Conservation (phyloP, 1,284 basidiomycete genomes). For the Cryptococcus amylolentus region DNA sequence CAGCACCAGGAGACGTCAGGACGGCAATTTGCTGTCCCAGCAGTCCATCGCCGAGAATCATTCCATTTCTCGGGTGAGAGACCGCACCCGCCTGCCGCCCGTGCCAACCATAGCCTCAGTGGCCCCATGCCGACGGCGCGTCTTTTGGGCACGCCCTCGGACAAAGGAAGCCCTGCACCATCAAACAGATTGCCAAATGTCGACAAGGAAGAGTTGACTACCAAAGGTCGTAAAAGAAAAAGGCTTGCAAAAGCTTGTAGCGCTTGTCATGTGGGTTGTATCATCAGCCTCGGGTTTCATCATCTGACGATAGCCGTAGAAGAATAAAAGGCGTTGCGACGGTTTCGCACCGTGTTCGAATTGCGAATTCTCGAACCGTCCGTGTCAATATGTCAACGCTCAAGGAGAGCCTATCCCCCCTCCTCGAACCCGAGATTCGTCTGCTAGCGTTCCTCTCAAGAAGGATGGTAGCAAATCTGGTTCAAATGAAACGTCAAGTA, state of each 20-base stretch:
- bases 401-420: constrained; percentile 48
- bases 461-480: constrained; percentile 8
- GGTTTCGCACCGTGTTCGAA: constrained; percentile 54
- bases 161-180: neutral
- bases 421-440: constrained; percentile 43
- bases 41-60: constrained; percentile 7
- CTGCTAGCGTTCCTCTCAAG: constrained; percentile 11
- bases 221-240: constrained; percentile 48
- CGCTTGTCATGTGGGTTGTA: constrained; percentile 46
- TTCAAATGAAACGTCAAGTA: neutral
- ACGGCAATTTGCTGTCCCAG: neutral
- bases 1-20: neutral
- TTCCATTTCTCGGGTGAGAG: constrained; percentile 14
- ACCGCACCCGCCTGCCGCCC: constrained; percentile 13
- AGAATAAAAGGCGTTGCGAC: constrained; percentile 54
- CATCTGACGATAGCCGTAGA: constrained; percentile 20
- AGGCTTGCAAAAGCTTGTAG: constrained; percentile 49
- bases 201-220: constrained; percentile 46
- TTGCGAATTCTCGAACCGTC: constrained; percentile 53
- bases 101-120: constrained; percentile 7
- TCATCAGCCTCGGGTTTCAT: neutral
- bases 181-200: neutral
- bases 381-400: constrained; percentile 51
- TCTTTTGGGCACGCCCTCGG: neutral
- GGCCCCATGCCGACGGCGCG: neutral